These are phyloP conservation scores for Phialophora macrospora DNA, from an alignment of 2,329 filamentous ascomycete genomes.

Conservation along the genomic window DNA sequence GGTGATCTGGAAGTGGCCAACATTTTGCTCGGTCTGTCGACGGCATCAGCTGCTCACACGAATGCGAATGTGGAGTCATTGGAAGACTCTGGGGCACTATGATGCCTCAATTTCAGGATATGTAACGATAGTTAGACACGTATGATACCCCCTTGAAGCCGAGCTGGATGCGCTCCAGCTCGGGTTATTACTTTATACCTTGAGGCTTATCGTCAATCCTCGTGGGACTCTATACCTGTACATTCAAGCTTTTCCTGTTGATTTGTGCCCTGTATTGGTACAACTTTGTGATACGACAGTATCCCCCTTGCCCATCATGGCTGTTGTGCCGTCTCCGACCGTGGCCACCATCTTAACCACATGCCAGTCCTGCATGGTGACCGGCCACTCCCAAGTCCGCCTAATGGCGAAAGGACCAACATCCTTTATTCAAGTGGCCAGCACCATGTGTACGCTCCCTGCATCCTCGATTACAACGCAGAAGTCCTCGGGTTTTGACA, in stretches of 20 bases:
- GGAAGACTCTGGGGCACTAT: neutral
- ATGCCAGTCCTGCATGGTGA: no score
- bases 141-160: neutral
- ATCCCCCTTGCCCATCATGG: neutral
- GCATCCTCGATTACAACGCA: neutral
- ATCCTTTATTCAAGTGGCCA: neutral
- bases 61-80: neutral
- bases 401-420: neutral
- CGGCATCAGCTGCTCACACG: neutral
- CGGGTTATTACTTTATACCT: neutral
- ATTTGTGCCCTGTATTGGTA: neutral
- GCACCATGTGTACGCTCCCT: no score
- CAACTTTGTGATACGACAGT: neutral
- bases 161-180: neutral
- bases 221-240: neutral
- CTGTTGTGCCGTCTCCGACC: neutral
- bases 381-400: neutral
- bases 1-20: neutral
- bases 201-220: neutral
- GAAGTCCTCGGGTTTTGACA: neutral
- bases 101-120: neutral
- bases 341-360: no score
- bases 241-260: neutral
- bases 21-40: slow-evolving; percentile 1
- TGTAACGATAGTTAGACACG: neutral